Conservation (phyloP, 2,329 filamentous ascomycete species). For the Penicillium sp. region DNA sequence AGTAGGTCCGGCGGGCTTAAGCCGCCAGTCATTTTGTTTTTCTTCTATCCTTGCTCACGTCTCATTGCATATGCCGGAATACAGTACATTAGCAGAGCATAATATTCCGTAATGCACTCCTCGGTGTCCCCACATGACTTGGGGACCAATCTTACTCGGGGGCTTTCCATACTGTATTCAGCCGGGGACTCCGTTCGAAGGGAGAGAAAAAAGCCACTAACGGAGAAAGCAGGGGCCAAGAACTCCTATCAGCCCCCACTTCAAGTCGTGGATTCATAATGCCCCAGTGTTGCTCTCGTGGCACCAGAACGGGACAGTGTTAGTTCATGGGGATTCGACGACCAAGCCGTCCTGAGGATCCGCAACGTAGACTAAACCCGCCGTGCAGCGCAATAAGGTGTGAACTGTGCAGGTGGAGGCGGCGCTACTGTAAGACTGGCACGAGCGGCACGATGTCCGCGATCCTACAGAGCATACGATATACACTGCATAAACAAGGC, state of each 20-base stretch:
- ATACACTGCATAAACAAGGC: not conserved
- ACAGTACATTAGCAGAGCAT: not conserved
- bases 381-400: conserved; percentile 14
- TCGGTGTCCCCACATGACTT: not conserved
- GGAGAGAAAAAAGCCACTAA: not conserved
- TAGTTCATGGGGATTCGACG: not conserved
- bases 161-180: not conserved
- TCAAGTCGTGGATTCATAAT: not conserved
- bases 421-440: not conserved
- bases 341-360: not conserved
- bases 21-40: not conserved
- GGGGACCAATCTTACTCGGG: not conserved
- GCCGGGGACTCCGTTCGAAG: not conserved
- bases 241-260: not conserved
- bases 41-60: not conserved
- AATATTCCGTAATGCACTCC: not conserved
- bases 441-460: not conserved
- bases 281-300: conserved; percentile 11
- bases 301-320: conserved; percentile 8
- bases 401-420: conserved; percentile 11
- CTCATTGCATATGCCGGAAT: not conserved
- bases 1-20: not conserved
- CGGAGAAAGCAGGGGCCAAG: not conserved
- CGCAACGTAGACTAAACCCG: not conserved
- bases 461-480: not conserved